These are phyloP conservation scores for Arthroderma sp. DNA, from an alignment of 2,329 filamentous ascomycete species.

Conservation along the genomic window DNA sequence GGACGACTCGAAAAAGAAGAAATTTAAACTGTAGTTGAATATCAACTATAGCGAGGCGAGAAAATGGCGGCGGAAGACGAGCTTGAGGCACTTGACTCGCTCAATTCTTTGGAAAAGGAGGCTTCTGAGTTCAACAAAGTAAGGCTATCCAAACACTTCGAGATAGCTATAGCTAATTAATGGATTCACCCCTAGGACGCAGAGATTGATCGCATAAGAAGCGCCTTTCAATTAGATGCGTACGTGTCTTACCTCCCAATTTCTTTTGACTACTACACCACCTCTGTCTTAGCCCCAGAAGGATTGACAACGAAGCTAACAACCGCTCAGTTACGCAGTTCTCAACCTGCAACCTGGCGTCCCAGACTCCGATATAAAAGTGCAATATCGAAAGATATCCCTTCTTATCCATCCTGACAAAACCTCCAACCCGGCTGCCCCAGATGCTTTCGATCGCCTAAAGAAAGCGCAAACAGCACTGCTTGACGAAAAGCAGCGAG, in stretches of 20 bases:
- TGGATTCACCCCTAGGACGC: conserved; percentile 53
- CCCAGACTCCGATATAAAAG: conserved; percentile 90
- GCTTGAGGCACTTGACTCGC: conserved; percentile 54
- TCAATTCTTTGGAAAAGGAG: conserved; percentile 71
- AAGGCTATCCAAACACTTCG: conserved; percentile 17
- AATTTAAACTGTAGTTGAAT: neutral
- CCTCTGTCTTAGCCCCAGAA: neutral
- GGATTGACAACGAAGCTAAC: neutral
- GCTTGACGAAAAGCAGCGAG: conserved; percentile 86
- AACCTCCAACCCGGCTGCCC: conserved; percentile 76
- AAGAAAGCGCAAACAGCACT: conserved; percentile 89
- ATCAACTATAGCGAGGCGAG: neutral
- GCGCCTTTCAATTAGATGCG: conserved; percentile 72
- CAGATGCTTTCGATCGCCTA: conserved; percentile 90
- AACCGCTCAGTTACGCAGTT: conserved; percentile 60
- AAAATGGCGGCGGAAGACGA: conserved; percentile 41
- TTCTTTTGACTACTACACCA: neutral
- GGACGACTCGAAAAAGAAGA: neutral
- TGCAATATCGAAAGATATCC: conserved; percentile 91
- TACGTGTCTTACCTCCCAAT: conserved; percentile 27
- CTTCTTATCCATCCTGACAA: conserved; percentile 98
- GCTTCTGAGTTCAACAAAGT: conserved; percentile 87
- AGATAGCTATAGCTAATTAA: conserved; percentile 1
- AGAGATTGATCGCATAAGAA: conserved; percentile 88
- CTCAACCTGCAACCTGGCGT: conserved; percentile 93